These are phyloP conservation scores for Phytopythium litorale DNA, from an alignment of 352 stramenopile species.

Conservation along the genomic window DNA sequence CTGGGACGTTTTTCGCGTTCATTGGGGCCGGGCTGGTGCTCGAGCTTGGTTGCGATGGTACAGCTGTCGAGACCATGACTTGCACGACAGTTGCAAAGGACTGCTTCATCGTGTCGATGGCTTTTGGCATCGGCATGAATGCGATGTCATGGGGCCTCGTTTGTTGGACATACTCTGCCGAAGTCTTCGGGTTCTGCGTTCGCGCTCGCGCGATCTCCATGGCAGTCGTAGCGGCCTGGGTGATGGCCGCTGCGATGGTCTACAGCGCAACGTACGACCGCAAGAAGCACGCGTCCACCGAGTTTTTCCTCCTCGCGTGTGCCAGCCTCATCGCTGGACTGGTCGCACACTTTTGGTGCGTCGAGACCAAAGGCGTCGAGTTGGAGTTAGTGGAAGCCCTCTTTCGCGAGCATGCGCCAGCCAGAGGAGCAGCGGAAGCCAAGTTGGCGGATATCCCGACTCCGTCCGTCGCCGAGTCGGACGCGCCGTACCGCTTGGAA, in stretches of 20 bases:
- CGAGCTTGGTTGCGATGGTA: slow-evolving; percentile 28
- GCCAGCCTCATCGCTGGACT: neutral
- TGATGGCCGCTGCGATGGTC: slow-evolving; percentile 27
- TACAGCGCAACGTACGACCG: neutral
- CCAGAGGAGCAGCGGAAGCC: neutral
- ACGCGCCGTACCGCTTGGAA: slow-evolving; percentile 1
- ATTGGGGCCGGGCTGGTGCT: slow-evolving; percentile 32
- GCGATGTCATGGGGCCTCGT: slow-evolving; percentile 51
- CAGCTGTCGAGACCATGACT: slow-evolving; percentile 12
- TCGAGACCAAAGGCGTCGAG: slow-evolving; percentile 43
- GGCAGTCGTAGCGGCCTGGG: slow-evolving; percentile 34
- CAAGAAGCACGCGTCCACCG: neutral
- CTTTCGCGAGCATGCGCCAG: slow-evolving; percentile 42
- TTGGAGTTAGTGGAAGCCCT: slow-evolving; percentile 41
- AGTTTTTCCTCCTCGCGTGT: slow-evolving; percentile 1
- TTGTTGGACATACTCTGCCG: slow-evolving; percentile 54
- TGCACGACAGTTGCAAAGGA: slow-evolving; percentile 20
- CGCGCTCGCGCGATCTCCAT: slow-evolving; percentile 38
- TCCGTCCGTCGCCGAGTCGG: slow-evolving; percentile 1
- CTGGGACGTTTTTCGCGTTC: slow-evolving; percentile 42
- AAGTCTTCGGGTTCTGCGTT: slow-evolving; percentile 53
- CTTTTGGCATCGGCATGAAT: slow-evolving; percentile 51
- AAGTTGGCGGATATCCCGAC: slow-evolving; percentile 3
- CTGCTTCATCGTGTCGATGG: slow-evolving; percentile 30
- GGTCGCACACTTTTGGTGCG: slow-evolving; percentile 4